phyloP scores from a whole-genome alignment of 345 rosid species.

The Eutrema yunnanense region DNA sequence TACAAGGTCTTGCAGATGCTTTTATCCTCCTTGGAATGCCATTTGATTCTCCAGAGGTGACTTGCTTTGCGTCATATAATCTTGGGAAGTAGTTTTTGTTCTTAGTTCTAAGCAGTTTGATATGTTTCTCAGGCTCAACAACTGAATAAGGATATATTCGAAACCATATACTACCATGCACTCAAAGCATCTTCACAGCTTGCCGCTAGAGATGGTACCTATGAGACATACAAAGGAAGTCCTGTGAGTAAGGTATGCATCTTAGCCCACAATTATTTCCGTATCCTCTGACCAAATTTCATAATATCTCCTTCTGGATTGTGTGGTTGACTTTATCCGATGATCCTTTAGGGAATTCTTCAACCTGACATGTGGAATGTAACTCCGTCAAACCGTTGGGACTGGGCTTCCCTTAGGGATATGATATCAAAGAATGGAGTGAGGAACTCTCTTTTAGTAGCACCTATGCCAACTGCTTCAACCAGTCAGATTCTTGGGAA shows the following conservation, averaged over 20 bases:
- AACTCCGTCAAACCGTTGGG: slow-evolving; percentile 27
- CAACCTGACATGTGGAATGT: slow-evolving; percentile 33
- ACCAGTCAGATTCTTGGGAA: slow-evolving; percentile 93
- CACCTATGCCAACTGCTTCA: slow-evolving; percentile 86
- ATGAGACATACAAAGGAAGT: slow-evolving; percentile 65
- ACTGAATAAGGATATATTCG: slow-evolving; percentile 75
- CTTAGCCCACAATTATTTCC: not conserved
- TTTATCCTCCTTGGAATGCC: slow-evolving; percentile 84
- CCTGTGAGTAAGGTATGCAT: slow-evolving; percentile 70
- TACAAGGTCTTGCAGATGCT: slow-evolving; percentile 86
- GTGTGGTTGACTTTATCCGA: not conserved
- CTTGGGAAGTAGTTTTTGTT: not conserved
- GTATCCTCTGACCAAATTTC: not conserved
- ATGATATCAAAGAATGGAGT: slow-evolving; percentile 60
- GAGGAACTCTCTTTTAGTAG: slow-evolving; percentile 71
- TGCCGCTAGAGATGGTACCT: slow-evolving; percentile 62
- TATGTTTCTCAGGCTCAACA: slow-evolving; percentile 55
- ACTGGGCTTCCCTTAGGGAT: slow-evolving; percentile 36
- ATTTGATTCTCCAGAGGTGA: slow-evolving; percentile 75
- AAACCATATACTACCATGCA: slow-evolving; percentile 71
- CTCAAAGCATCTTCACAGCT: slow-evolving; percentile 60
- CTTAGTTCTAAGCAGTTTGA: slow-evolving; percentile 3
- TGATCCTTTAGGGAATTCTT: slow-evolving; percentile 19
- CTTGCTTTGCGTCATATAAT: not conserved
- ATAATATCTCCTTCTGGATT: not conserved